Conservation (phyloP, 2,329 filamentous ascomycete genomes). For the Huntiella omanensis region DNA sequence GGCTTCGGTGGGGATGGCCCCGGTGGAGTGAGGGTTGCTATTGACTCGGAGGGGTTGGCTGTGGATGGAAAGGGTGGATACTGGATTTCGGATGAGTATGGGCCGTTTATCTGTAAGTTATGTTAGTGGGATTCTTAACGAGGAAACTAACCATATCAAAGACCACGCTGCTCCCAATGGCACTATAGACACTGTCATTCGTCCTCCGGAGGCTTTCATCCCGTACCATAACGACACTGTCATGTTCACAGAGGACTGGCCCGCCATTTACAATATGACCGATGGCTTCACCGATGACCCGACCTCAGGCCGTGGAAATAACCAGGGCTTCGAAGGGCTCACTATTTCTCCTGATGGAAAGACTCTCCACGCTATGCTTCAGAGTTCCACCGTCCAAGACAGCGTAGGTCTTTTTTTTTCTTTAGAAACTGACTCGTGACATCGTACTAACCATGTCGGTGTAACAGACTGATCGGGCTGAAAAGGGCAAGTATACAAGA, state of each 20-base stretch:
- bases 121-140: neutral
- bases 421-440: too few species aligned
- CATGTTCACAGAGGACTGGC: slow-evolving; percentile 44
- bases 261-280: slow-evolving; percentile 37
- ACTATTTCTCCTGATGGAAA: slow-evolving; percentile 43
- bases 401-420: slow-evolving; percentile 9
- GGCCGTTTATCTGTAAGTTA: slow-evolving; percentile 48
- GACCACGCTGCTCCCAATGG: neutral
- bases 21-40: slow-evolving; percentile 37
- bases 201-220: neutral
- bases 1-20: slow-evolving; percentile 44
- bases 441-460: slow-evolving; percentile 3
- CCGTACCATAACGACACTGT: neutral
- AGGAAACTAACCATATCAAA: neutral
- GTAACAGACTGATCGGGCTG: slow-evolving; percentile 9
- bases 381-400: slow-evolving; percentile 33
- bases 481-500: slow-evolving; percentile 35
- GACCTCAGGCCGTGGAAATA: slow-evolving; percentile 45
- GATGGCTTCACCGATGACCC: slow-evolving; percentile 35
- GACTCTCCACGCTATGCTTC: slow-evolving; percentile 44
- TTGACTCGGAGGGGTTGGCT: slow-evolving; percentile 50
- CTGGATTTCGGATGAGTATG: slow-evolving; percentile 55
- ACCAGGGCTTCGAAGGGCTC: slow-evolving; percentile 57
- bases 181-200: neutral
- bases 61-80: slow-evolving; percentile 40